Percentiles rank a stretch among this genome's conserved stretches.
Evolutionary conservation across 805 yeast species (phyloP).

Genomic region (Pichia deserticola): DNA sequence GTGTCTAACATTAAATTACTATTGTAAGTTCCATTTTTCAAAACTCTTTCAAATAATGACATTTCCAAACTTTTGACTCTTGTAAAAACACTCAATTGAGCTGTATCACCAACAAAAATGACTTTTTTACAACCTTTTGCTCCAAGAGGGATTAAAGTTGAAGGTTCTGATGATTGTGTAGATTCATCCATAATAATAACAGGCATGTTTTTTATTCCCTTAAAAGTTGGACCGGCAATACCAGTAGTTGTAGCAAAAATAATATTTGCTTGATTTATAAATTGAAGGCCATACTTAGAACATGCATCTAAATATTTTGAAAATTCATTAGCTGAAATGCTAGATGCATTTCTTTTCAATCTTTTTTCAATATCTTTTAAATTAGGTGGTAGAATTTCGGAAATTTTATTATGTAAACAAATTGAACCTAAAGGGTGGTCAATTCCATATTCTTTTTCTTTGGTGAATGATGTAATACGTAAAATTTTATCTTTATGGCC

Average conservation of each 20-base stretch:
- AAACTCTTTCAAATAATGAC: constrained; percentile 62
- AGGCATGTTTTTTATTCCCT: constrained; percentile 41
- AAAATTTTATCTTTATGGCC: constrained; percentile 44
- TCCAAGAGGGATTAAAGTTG: constrained; percentile 62
- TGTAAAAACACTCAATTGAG: constrained; percentile 65
- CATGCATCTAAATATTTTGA: constrained; percentile 39
- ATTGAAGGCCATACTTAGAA: constrained; percentile 20
- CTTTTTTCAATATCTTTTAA: constrained; percentile 37
- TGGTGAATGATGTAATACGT: constrained; percentile 52
- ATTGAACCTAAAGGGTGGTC: constrained; percentile 50
- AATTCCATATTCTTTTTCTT: constrained; percentile 52
- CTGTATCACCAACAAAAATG: constrained; percentile 72
- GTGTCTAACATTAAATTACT: constrained; percentile 63
- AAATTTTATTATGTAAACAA: constrained; percentile 57
- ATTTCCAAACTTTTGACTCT: constrained; percentile 58
- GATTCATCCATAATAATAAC: constrained; percentile 75
- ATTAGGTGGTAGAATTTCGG: constrained; percentile 39
- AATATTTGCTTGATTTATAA: constrained; percentile 58
- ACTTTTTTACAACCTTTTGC: constrained; percentile 60
- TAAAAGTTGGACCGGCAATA: constrained; percentile 60
- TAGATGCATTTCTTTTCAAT: constrained; percentile 36
- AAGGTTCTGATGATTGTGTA: constrained; percentile 69
- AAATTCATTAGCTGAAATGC: constrained; percentile 37
- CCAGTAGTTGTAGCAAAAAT: constrained; percentile 68
- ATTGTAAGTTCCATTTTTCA: constrained; percentile 52